A percentile compares a stretch with the other conserved stretches of the same genome.
Evolutionary conservation across 164 flowering plant genomes (phyloP).

Genomic region (Sedum album): DNA sequence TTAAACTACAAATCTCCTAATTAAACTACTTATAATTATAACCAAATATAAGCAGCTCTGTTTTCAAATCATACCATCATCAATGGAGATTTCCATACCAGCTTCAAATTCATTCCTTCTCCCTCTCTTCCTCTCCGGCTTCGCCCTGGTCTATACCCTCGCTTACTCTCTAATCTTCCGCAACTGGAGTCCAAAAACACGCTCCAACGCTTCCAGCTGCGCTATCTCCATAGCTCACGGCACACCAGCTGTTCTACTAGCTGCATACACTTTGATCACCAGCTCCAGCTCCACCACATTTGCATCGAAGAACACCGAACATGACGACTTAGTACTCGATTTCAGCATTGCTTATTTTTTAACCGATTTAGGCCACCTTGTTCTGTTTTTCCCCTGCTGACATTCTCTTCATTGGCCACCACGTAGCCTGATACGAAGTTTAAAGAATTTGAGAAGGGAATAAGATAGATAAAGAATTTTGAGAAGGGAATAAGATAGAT

Average conservation of each 20-base stretch:
- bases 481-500: too few species aligned
- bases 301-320: not conserved
- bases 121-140: slow-evolving; percentile 20
- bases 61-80: not conserved
- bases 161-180: slow-evolving; percentile 32
- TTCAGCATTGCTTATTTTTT: slow-evolving; percentile 51
- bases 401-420: slow-evolving; percentile 48
- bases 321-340: slow-evolving; percentile 26
- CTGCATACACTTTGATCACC: slow-evolving; percentile 14
- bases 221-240: slow-evolving; percentile 48
- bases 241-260: slow-evolving; percentile 30
- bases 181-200: slow-evolving; percentile 29
- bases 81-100: not conserved
- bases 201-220: slow-evolving; percentile 42
- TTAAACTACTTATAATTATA: not conserved
- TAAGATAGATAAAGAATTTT: too few species aligned
- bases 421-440: too few species aligned
- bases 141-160: slow-evolving; percentile 23
- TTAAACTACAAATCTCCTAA: not conserved
- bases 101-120: slow-evolving; percentile 9
- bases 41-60: not conserved
- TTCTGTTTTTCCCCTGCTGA: slow-evolving; percentile 34
- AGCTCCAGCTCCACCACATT: not conserved
- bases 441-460: too few species aligned
- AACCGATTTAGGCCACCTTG: slow-evolving; percentile 38